phyloP scores from a whole-genome alignment of 345 rosid genomes.

The Hibiscus syriacus region DNA sequence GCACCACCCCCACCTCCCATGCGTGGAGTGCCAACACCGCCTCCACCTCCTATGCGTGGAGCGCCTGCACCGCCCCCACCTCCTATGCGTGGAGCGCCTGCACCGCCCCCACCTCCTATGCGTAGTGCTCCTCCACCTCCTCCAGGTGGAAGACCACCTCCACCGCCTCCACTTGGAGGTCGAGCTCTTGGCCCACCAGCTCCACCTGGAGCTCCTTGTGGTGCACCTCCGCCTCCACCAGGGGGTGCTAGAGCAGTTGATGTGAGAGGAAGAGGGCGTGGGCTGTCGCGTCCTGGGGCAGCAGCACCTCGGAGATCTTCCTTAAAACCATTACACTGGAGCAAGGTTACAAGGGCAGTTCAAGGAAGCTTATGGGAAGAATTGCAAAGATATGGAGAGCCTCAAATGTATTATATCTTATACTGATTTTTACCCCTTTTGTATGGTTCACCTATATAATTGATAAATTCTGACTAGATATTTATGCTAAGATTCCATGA shows the following conservation, averaged over 20 bases:
- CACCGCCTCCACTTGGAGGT: constrained; percentile 36
- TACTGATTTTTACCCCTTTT: constrained; percentile 8
- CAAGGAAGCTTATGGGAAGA: constrained; percentile 99
- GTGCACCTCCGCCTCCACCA: constrained; percentile 56
- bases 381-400: constrained; percentile 80
- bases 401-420: constrained; percentile 54
- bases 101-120: constrained; percentile 33
- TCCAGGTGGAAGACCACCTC: constrained; percentile 34
- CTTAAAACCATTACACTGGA: constrained; percentile 95
- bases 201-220: constrained; percentile 65
- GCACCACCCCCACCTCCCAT: constrained; percentile 13
- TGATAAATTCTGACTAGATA: constrained; percentile 1
- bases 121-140: constrained; percentile 28
- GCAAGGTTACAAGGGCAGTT: constrained; percentile 89
- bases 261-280: constrained; percentile 69
- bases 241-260: not conserved
- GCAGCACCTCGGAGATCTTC: constrained; percentile 63
- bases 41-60: constrained; percentile 7
- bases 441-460: constrained; percentile 1
- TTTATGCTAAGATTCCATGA: constrained; percentile 2
- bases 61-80: constrained; percentile 19
- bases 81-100: constrained; percentile 34
- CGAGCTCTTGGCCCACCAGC: constrained; percentile 42
- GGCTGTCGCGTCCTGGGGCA: constrained; percentile 42
- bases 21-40: constrained; percentile 19